These are phyloP conservation scores for Leptographium wingfieldii DNA, from an alignment of 2,329 filamentous ascomycete species.

Conservation along the genomic window DNA sequence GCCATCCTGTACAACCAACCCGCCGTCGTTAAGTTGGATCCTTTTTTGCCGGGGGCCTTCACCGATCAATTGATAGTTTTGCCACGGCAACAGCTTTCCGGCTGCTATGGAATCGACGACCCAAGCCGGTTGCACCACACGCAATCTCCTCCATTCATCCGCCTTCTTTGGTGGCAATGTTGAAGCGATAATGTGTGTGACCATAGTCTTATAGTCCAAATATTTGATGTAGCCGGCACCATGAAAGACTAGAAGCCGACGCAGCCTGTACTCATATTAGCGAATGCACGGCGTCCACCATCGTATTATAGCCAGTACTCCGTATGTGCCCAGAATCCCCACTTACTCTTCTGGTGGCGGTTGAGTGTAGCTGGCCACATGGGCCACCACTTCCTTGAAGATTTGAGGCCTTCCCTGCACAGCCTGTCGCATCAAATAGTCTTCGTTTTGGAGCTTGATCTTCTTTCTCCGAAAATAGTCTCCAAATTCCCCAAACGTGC, in stretches of 20 bases:
- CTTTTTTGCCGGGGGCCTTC: conserved; percentile 75
- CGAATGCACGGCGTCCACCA: not conserved
- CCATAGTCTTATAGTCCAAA: conserved; percentile 83
- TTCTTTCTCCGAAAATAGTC: conserved; percentile 96
- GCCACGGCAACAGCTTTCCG: conserved; percentile 74
- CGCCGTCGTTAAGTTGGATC: conserved; percentile 51
- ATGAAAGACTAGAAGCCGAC: conserved; percentile 76
- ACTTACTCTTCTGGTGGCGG: conserved; percentile 68
- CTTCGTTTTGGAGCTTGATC: conserved; percentile 91
- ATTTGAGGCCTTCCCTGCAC: conserved; percentile 63
- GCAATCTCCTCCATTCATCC: conserved; percentile 74
- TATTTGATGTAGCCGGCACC: conserved; percentile 95
- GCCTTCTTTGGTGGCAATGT: conserved; percentile 85
- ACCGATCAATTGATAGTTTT: conserved; percentile 70
- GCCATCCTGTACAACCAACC: conserved; percentile 55
- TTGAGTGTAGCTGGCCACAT: conserved; percentile 94
- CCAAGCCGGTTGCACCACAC: conserved; percentile 92
- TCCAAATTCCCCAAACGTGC: conserved; percentile 74
- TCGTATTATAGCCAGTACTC: not conserved
- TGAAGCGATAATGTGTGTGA: conserved; percentile 91
- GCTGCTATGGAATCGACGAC: conserved; percentile 78
- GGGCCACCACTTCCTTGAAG: conserved; percentile 80
- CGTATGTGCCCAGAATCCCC: not conserved
- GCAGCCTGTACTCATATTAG: conserved; percentile 37
- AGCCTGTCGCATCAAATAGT: conserved; percentile 63